Percentiles rank a stretch among this genome's conserved stretches.
phyloP scores from a whole-genome alignment of 2,329 filamentous ascomycete genomes.

The Sporothrix curviconia region DNA sequence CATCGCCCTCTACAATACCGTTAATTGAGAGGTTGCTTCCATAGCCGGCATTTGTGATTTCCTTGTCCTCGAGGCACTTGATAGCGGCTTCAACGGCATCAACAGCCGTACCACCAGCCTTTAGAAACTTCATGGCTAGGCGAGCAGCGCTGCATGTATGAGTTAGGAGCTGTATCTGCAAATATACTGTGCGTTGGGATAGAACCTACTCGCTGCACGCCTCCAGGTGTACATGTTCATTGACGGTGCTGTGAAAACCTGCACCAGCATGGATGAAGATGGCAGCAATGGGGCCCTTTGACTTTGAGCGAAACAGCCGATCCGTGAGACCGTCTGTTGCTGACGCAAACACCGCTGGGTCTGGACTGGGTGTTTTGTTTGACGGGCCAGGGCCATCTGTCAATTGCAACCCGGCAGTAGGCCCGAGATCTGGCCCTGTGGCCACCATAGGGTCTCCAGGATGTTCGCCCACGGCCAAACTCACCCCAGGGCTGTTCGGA shows the following conservation, averaged over 20 bases:
- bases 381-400: not conserved
- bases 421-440: no score
- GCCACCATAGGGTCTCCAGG: no score
- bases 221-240: conserved; percentile 75
- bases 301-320: conserved; percentile 23
- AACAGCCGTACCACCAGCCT: conserved; percentile 68
- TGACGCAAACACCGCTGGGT: not conserved
- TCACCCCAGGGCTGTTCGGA: not conserved
- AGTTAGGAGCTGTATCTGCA: not conserved
- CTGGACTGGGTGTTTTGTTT: not conserved
- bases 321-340: conserved; percentile 21
- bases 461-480: no score
- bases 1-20: conserved; percentile 89
- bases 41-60: conserved; percentile 94
- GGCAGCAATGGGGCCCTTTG: conserved; percentile 37
- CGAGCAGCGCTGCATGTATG: conserved; percentile 66
- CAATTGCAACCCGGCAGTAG: not conserved
- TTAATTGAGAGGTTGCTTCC: conserved; percentile 92
- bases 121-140: conserved; percentile 74
- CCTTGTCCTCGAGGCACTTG: conserved; percentile 80
- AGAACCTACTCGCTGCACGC: conserved; percentile 77
- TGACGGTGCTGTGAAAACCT: conserved; percentile 82
- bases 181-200: not conserved
- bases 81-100: conserved; percentile 89
- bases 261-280: conserved; percentile 96